phyloP scores from a whole-genome alignment of 208 protist genomes.

The Trypanosoma platydactyli region DNA sequence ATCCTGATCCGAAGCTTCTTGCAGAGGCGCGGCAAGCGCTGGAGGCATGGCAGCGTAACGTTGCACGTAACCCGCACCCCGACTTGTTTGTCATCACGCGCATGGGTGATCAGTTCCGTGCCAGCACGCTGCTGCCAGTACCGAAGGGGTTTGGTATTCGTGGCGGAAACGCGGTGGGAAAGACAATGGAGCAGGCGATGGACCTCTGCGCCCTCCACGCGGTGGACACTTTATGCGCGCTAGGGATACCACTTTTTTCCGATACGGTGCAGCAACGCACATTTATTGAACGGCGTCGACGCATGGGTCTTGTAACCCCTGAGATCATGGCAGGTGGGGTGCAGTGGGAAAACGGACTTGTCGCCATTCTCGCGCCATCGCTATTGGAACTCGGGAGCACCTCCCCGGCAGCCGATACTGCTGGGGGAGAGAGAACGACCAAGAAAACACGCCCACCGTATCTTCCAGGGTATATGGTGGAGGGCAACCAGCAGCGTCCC shows the following conservation, averaged over 20 bases:
- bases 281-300: conserved; percentile 45
- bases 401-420: background rate
- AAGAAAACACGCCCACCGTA: conserved; percentile 28
- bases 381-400: background rate
- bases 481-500: conserved; percentile 52
- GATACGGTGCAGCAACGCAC: conserved; percentile 40
- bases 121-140: conserved; percentile 69
- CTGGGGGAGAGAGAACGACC: background rate
- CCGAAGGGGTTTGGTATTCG: conserved; percentile 61
- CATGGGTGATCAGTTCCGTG: conserved; percentile 66
- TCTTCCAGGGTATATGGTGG: conserved; percentile 66
- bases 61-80: conserved; percentile 59
- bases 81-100: conserved; percentile 74
- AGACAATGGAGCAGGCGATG: conserved; percentile 55
- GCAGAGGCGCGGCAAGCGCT: conserved; percentile 51
- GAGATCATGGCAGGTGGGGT: conserved; percentile 32
- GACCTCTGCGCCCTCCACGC: conserved; percentile 70
- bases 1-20: conserved; percentile 53
- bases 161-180: conserved; percentile 60
- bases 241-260: conserved; percentile 53
- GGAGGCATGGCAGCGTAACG: conserved; percentile 53
- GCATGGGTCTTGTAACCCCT: conserved; percentile 34
- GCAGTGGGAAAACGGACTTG: conserved; percentile 26
- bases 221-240: conserved; percentile 59
- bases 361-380: conserved; percentile 32